phyloP scores from a whole-genome alignment of 192 early-diverging fungal genomes.

The Gryganskiella cystojenkinii region DNA sequence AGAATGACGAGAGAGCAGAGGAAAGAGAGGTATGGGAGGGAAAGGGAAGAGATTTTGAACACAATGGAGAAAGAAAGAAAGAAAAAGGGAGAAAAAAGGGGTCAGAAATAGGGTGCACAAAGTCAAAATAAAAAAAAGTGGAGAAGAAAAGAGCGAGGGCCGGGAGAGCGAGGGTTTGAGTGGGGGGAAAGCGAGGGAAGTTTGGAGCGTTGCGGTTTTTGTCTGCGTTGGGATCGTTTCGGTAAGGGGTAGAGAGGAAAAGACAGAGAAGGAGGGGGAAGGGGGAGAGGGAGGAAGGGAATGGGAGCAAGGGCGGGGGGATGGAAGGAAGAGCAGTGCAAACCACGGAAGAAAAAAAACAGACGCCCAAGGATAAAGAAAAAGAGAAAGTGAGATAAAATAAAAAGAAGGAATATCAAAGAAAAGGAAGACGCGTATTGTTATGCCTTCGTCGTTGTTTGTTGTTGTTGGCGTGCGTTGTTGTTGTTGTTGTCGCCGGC shows the following conservation, averaged over 20 bases:
- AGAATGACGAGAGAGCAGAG: background rate
- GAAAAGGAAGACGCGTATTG: background rate
- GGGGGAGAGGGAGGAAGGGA: slow-evolving; percentile 2
- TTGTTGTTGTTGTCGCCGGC: too few species aligned
- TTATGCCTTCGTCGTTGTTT: too few species aligned
- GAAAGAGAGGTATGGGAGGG: background rate
- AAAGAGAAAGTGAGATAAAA: background rate
- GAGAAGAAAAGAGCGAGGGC: slow-evolving; percentile 3
- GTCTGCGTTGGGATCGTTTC: background rate
- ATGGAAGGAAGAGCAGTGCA: background rate
- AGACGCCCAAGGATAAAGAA: background rate
- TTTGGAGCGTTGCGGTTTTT: background rate
- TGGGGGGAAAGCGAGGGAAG: background rate
- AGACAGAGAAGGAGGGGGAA: slow-evolving; percentile 9
- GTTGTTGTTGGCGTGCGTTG: too few species aligned
- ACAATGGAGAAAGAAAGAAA: background rate
- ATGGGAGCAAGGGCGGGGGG: background rate
- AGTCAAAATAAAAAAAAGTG: background rate
- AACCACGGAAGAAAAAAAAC: background rate
- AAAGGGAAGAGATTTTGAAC: too few species aligned
- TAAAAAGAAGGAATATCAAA: background rate
- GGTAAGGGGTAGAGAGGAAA: background rate
- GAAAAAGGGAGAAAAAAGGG: background rate
- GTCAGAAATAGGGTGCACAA: background rate
- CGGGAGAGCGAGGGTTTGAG: background rate